Base-by-base conservation (phyloP, 2,329 filamentous ascomycete species). In the Raffaelea ambrosiae region DNA sequence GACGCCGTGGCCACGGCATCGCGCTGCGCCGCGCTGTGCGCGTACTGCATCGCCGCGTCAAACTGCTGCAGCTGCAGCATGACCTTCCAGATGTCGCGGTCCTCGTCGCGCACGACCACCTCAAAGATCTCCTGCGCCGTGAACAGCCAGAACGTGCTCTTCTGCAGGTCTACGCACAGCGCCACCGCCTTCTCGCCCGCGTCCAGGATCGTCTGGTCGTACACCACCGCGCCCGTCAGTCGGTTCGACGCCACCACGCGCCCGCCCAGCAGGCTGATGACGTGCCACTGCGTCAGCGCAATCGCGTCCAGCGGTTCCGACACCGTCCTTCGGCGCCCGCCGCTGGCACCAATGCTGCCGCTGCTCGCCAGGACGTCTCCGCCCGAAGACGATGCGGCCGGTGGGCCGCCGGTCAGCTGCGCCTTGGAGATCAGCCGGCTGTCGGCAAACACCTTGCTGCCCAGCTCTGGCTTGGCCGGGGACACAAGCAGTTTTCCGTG, bases 101-200 rank as follows among this genome's bases (percentile, higher is more conserved):
- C 87, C 63, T 98, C 93, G 48, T 97, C 88, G 40, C 83, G 84
- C 13, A 91, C 84, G 13, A 93, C 86, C 50, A 98, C 84, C 66
- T 98, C 93, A 57, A 89, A 96, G 44, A 98, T 95, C 59, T 95
- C 89, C 48, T 87, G 78, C 0, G 80, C 77, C 0, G 91, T 97
- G 60, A 97, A 95, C 2, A 98, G 76, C 93, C 94, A 98, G 61
- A 91, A 96, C 0, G 93, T 98, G 59, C 91, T 94, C 71, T 96
- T 95, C 63, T 93, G 91, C 51, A 86, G 77, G 64, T 98, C 93
- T 9, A 91, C 83, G 44, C 89, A 84, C 18, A 98, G 76, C 0
- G 87, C 89, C n/a, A 98, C 70, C 4, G 84, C 81, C 57, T 76
- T 83, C 57, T 95, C 86, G 1, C 85, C 86, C 4, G 81, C 76